Conservation (phyloP, 345 rosid species). For the Brassica cretica region DNA sequence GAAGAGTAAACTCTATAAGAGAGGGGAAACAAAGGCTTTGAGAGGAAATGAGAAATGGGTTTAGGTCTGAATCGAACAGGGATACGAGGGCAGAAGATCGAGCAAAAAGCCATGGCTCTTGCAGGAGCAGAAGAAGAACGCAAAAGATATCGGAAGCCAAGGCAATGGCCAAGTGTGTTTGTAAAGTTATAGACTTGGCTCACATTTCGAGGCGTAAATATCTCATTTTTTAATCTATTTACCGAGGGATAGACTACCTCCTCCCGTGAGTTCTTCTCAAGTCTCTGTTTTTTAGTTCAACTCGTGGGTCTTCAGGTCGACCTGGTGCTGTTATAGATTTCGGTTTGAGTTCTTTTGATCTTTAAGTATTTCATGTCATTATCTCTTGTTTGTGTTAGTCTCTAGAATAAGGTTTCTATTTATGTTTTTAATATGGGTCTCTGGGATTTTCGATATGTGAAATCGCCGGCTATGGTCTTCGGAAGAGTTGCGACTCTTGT, state of each 20-base stretch:
- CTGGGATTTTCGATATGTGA: no score
- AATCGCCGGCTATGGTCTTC: no score
- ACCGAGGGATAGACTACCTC: background rate
- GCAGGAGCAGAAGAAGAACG: slow-evolving; percentile 33
- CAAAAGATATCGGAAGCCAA: slow-evolving; percentile 18
- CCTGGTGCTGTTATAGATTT: no score
- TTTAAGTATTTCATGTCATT: no score
- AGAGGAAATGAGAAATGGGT: slow-evolving; percentile 45
- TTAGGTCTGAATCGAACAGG: slow-evolving; percentile 45
- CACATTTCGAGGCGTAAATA: slow-evolving; percentile 34
- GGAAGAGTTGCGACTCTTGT: no score
- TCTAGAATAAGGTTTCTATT: no score
- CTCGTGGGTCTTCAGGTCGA: no score
- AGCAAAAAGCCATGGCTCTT: slow-evolving; percentile 59
- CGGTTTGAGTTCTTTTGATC: no score
- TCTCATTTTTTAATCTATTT: background rate
- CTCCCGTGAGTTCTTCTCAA: no score
- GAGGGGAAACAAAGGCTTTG: slow-evolving; percentile 31
- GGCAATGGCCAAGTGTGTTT: slow-evolving; percentile 20
- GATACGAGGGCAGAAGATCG: slow-evolving; percentile 60
- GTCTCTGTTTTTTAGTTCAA: no score
- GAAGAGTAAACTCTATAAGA: slow-evolving; percentile 53
- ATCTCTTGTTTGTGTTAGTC: no score
- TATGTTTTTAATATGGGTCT: no score
- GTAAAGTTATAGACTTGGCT: slow-evolving; percentile 3